phyloP scores from a whole-genome alignment of 805 yeast genomes.

The Alloascoidea hylecoeti region DNA sequence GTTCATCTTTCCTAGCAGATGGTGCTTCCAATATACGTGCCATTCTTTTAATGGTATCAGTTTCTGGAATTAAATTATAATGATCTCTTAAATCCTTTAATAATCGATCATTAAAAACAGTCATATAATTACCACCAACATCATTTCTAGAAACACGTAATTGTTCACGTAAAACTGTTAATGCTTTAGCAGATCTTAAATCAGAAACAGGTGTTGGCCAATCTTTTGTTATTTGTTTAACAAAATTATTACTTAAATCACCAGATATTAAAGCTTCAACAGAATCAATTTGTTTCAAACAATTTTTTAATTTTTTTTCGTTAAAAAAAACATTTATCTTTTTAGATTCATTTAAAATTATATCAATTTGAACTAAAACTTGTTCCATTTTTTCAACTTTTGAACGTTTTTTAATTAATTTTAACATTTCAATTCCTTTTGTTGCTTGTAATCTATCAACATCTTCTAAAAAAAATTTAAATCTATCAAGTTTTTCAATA shows the following conservation, averaged over 20 bases:
- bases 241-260: slow-evolving; percentile 16
- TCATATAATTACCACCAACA: slow-evolving; percentile 56
- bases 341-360: slow-evolving; percentile 28
- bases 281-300: slow-evolving; percentile 43
- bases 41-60: slow-evolving; percentile 38
- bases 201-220: slow-evolving; percentile 23
- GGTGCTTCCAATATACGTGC: slow-evolving; percentile 9
- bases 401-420: slow-evolving; percentile 33
- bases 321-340: slow-evolving; percentile 31
- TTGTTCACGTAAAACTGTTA: slow-evolving; percentile 33
- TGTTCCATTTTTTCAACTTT: slow-evolving; percentile 54
- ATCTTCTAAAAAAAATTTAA: slow-evolving; percentile 29
- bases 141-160: slow-evolving; percentile 41
- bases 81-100: slow-evolving; percentile 48
- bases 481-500: slow-evolving; percentile 26
- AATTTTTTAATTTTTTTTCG: slow-evolving; percentile 31
- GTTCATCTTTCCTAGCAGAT: slow-evolving; percentile 5
- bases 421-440: slow-evolving; percentile 34
- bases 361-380: slow-evolving; percentile 38
- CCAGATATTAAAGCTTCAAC: slow-evolving; percentile 50
- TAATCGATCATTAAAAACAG: slow-evolving; percentile 38
- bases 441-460: slow-evolving; percentile 36
- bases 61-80: slow-evolving; percentile 30
- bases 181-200: slow-evolving; percentile 30
- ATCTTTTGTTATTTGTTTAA: slow-evolving; percentile 16